Evolutionary conservation across 371 early-diverging fungal genomes (phyloP).

Genomic region (Zopfochytrium polystomum): DNA sequence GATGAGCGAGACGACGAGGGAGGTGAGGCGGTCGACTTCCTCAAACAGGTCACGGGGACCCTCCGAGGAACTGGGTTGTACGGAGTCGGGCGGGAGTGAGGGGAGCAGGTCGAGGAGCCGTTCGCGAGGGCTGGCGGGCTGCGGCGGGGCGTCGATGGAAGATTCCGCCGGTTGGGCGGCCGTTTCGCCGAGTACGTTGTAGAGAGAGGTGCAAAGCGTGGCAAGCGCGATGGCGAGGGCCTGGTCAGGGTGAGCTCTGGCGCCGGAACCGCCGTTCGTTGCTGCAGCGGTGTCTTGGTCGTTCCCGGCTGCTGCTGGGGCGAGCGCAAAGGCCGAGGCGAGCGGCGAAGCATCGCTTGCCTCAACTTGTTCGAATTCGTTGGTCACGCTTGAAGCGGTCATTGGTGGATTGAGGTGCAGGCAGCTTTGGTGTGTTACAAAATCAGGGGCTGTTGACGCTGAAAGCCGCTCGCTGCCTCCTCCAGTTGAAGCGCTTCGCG

Average conservation of each 20-base stretch:
- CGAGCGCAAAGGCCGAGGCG: neutral
- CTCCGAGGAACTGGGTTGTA: neutral
- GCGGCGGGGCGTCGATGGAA: neutral
- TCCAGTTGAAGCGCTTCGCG: too few relatives aligned
- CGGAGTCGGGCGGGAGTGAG: neutral
- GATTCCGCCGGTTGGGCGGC: neutral
- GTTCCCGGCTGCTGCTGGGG: neutral
- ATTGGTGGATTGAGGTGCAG: neutral
- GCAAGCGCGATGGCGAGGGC: slow-evolving; percentile 27
- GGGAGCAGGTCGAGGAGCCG: neutral
- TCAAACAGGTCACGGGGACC: slow-evolving; percentile 18
- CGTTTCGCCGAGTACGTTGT: slow-evolving; percentile 15
- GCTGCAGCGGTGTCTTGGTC: too few relatives aligned
- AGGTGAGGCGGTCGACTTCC: slow-evolving; percentile 35
- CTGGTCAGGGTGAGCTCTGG: slow-evolving; percentile 19
- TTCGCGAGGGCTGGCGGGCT: neutral
- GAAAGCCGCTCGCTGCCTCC: too few relatives aligned
- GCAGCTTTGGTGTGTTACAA: neutral
- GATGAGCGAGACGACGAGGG: too few relatives aligned
- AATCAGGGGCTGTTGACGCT: too few relatives aligned
- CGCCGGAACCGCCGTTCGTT: too few relatives aligned
- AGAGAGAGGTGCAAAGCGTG: slow-evolving; percentile 24
- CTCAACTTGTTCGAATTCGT: neutral
- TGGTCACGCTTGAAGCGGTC: neutral
- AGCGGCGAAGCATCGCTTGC: neutral